Evolutionary conservation across 257 asterid genomes (phyloP).

Genomic region (Cordia subcordata): DNA sequence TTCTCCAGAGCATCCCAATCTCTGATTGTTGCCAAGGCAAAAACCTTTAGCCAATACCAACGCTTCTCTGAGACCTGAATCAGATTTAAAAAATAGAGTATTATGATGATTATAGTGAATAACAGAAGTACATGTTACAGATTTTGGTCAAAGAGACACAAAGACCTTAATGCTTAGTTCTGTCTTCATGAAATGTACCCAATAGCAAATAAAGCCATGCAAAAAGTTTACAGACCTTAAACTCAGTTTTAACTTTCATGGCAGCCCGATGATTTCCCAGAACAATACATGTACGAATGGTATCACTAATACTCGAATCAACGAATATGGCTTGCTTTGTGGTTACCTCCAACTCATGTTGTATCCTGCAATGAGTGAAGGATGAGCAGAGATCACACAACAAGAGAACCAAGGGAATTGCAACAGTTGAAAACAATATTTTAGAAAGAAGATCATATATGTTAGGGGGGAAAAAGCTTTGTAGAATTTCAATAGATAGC

Average conservation of each 20-base stretch:
- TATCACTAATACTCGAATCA: slow-evolving; percentile 95
- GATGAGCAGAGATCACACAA: not conserved
- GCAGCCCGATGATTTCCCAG: slow-evolving; percentile 90
- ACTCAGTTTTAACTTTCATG: slow-evolving; percentile 65
- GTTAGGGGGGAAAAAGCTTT: too few relatives aligned
- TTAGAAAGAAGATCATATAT: too few relatives aligned
- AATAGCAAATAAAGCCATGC: too few relatives aligned
- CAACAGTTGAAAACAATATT: too few relatives aligned
- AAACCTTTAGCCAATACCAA: slow-evolving; percentile 97
- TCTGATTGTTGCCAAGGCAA: slow-evolving; percentile 87
- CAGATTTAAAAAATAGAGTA: slow-evolving; percentile 16
- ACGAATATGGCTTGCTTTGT: slow-evolving; percentile 90
- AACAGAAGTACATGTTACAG: not conserved
- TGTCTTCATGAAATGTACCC: not conserved
- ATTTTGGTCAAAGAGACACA: too few relatives aligned
- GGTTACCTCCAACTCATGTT: slow-evolving; percentile 73
- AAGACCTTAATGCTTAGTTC: not conserved
- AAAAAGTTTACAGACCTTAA: slow-evolving; percentile 54
- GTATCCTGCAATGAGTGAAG: slow-evolving; percentile 48
- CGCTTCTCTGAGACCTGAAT: slow-evolving; percentile 90
- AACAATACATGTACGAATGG: slow-evolving; percentile 91
- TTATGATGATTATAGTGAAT: not conserved
- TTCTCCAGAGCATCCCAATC: slow-evolving; percentile 93
- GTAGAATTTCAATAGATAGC: too few relatives aligned
- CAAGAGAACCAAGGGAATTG: not conserved